Base-by-base conservation (phyloP, 192 early-diverging fungal species). In the Coemansia sp. region DNA sequence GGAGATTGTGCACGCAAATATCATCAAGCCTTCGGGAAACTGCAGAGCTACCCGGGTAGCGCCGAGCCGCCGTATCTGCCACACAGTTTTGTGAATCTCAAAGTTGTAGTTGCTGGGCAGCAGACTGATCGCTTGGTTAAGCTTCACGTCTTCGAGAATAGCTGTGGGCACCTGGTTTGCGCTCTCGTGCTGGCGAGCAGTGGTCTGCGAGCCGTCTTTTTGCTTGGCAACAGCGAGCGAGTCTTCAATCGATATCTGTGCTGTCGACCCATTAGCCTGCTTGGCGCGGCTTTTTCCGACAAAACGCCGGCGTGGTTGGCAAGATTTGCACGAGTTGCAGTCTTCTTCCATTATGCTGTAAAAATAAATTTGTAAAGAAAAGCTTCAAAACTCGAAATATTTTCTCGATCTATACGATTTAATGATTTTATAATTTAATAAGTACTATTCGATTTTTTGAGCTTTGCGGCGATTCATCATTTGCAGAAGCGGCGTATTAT, bases 101-200 rank as follows among this genome's bases (percentile, higher is more conserved):
- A 99, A 99, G 83, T 95, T 97, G 85, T 99, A 99, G 83, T 99
- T 99, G 28, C 75, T 69, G 2, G 97, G 97, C 15, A 99, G 78
- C 54, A 88, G 83, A 51, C 87, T 81, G 52, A 98, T 92, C 4
- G 94, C 90, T 48, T 90, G 85, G 72, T 94, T 96, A 19, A 98
- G 82, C 37, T 84, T 71, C 47, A 78, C 71, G 63, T 98, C 87
- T 55, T 90, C 85, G 15, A 95, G 75, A 40, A 98, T 95, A 17
- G 90, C 88, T 6, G 87, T 83, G 4, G 97, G 95, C 44, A 97
- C 85, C 56, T 92, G 91, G 68, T 91, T 91, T 22, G 75, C 75
- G 53, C 60, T 78, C 49, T 61, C 69, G 48, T 61, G 57, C 42
- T 55, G 31, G 0, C 66, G 57, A 22, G 38, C 25, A 57, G 17